These are phyloP conservation scores for Aspergillus ochraceoroseus DNA, from an alignment of 2,329 filamentous ascomycete species.

Conservation along the genomic window DNA sequence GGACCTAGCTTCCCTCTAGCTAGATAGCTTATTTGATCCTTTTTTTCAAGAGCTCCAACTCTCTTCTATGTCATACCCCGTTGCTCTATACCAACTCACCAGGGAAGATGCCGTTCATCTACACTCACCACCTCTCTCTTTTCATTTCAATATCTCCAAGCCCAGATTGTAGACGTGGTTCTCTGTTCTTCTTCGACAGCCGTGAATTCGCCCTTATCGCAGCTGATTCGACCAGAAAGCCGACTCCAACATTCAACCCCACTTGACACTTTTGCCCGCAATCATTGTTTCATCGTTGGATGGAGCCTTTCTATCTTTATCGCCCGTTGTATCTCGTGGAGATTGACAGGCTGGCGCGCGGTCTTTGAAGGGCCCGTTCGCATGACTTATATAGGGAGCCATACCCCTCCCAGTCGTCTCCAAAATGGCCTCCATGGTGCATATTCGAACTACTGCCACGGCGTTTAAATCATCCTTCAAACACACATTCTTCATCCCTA, in stretches of 20 bases:
- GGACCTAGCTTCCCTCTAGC: background rate
- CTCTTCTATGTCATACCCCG: too few species aligned
- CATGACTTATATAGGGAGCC: constrained; percentile 6
- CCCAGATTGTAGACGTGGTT: too few species aligned
- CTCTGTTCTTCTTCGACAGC: too few species aligned
- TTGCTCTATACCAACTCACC: too few species aligned
- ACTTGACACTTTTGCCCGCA: too few species aligned
- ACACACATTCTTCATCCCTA: background rate
- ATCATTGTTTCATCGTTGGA: too few species aligned
- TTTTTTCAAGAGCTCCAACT: too few species aligned
- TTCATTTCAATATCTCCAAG: too few species aligned
- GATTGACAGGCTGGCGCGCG: constrained; percentile 7
- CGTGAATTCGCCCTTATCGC: too few species aligned
- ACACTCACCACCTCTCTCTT: too few species aligned
- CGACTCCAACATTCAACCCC: constrained; percentile 14
- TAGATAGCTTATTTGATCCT: too few species aligned
- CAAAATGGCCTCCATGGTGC: constrained; percentile 8
- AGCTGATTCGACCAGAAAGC: constrained; percentile 18
- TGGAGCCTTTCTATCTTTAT: constrained; percentile 19
- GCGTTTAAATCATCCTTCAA: constrained; percentile 6
- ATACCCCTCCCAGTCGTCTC: background rate
- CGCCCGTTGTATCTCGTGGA: constrained; percentile 2
- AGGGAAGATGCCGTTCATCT: too few species aligned
- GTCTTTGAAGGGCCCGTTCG: background rate
- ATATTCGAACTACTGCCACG: constrained; percentile 4